Evolutionary conservation across 768 basidiomycete genomes (phyloP), one percentile per base, ranked within the genome.

Genomic region (Termitomyces heimii): DNA sequence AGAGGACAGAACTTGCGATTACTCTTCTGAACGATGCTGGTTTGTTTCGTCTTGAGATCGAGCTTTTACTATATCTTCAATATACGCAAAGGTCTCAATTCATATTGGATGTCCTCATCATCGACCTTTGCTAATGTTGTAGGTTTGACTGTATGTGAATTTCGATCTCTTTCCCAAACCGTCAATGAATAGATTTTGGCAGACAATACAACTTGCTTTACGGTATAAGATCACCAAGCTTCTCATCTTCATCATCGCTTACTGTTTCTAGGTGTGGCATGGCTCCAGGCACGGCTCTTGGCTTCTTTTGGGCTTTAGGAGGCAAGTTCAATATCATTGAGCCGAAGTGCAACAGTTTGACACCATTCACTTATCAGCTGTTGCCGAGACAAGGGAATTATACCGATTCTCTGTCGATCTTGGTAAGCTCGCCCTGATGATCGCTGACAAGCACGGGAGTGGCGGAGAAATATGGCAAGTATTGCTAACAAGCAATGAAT

Each of bases 301-400:
- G 88, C 6, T 86, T 90, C 68, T 86, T 89, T 65, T 89, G 84
- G 85, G 80, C 82, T 14, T 70, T 86, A 6, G 82, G 81, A 66
- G 84, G 85, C 85, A 63, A 43, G 22, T 53, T 40, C 16, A 20
- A 20, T 2, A 29, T 20, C 13, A 24, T n/a, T 24, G 43, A 12
- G 13, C 12, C 16, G 16, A n/a, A 20, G 39, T 45, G 13, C 18
- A 26, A 18, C 44, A 5, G 34, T 49, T 24, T 55, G n/a, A 55
- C 46, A 28, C 49, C 60, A 10, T 26, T 28, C 0, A 61, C 32
- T 42, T 22, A 51, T 54, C 57, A 82, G 80, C 81, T 57, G 81
- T 82, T 13, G 84, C 83, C 4, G 86, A 88, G 65, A 70, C 78
- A 59, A 73, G 82, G 61, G 84, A 83, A 56, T 66, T 86, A 22